Conservation (phyloP, 148 eudicot genomes). For the Chenopodium album region DNA sequence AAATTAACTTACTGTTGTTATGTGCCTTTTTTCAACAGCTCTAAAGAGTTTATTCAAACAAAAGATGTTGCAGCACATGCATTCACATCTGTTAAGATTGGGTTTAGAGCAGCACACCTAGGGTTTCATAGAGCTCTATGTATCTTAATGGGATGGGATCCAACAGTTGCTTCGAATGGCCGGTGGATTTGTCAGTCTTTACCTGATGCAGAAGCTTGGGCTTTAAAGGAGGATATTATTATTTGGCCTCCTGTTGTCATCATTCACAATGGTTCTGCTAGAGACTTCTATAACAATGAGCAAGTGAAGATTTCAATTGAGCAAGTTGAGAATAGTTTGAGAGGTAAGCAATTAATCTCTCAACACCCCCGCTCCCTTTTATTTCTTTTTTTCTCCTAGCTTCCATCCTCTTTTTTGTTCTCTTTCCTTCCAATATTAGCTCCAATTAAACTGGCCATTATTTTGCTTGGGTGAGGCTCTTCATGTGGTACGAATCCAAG, state of each 20-base stretch:
- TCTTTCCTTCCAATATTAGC: not conserved
- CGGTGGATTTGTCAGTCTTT: constrained; percentile 42
- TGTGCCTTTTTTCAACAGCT: constrained; percentile 30
- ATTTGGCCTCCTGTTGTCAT: constrained; percentile 72
- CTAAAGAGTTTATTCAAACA: constrained; percentile 45
- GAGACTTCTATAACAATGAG: constrained; percentile 33
- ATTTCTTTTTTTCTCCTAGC: not conserved
- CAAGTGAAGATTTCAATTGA: constrained; percentile 31
- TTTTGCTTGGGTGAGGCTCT: not conserved
- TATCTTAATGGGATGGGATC: constrained; percentile 66
- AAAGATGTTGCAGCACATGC: constrained; percentile 56
- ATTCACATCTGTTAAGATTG: constrained; percentile 45
- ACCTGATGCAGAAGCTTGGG: constrained; percentile 39
- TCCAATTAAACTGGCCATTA: not conserved
- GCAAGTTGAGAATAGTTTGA: constrained; percentile 35
- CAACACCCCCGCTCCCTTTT: not conserved
- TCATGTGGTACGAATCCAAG: not conserved
- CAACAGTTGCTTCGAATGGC: constrained; percentile 24
- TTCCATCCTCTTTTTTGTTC: constrained; percentile 4
- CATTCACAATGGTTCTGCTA: constrained; percentile 40
- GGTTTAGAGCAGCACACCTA: constrained; percentile 51
- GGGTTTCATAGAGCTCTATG: constrained; percentile 71
- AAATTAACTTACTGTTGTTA: constrained; percentile 5
- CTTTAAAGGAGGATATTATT: constrained; percentile 51
- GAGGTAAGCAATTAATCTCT: constrained; percentile 29